These are phyloP conservation scores for Conoideocrella luteorostrata DNA, from an alignment of 2,329 filamentous ascomycete species.

Conservation along the genomic window DNA sequence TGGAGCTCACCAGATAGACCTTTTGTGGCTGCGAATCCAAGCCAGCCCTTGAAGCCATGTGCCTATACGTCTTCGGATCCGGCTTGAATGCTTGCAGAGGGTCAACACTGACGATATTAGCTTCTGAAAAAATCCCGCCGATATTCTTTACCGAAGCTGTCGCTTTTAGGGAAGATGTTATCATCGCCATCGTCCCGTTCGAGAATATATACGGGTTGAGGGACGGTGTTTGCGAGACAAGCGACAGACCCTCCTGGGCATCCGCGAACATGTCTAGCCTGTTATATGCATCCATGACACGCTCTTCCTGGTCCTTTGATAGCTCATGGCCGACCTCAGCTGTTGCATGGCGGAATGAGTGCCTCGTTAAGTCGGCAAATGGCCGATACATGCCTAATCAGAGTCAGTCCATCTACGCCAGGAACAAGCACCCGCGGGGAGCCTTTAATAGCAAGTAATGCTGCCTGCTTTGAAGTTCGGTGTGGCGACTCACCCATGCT, in stretches of 20 bases:
- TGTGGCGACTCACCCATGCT: conserved; percentile 56
- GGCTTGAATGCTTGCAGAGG: conserved; percentile 58
- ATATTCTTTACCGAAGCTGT: conserved; percentile 50
- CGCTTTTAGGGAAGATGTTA: conserved; percentile 50
- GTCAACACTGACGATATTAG: conserved; percentile 52
- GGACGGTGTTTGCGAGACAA: conserved; percentile 31
- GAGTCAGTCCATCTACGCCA: not conserved
- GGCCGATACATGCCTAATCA: conserved; percentile 37
- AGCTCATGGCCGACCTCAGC: conserved; percentile 48
- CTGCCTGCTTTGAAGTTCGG: too few relatives aligned
- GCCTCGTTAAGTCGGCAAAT: conserved; percentile 41
- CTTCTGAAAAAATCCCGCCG: conserved; percentile 10
- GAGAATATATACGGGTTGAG: conserved; percentile 60
- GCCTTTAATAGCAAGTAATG: too few relatives aligned
- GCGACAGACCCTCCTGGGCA: conserved; percentile 45
- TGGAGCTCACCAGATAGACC: conserved; percentile 65
- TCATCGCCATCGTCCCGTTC: conserved; percentile 61
- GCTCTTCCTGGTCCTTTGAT: conserved; percentile 32
- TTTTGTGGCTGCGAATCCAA: conserved; percentile 37
- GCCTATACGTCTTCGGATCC: conserved; percentile 51
- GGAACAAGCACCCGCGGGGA: too few relatives aligned
- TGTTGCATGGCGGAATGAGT: conserved; percentile 57
- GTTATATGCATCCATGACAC: conserved; percentile 59
- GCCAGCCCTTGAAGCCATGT: conserved; percentile 46
- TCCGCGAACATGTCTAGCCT: conserved; percentile 59